Evolutionary conservation across 202 grass and related monocot genomes (phyloP).

Genomic region (Setaria viridis): DNA sequence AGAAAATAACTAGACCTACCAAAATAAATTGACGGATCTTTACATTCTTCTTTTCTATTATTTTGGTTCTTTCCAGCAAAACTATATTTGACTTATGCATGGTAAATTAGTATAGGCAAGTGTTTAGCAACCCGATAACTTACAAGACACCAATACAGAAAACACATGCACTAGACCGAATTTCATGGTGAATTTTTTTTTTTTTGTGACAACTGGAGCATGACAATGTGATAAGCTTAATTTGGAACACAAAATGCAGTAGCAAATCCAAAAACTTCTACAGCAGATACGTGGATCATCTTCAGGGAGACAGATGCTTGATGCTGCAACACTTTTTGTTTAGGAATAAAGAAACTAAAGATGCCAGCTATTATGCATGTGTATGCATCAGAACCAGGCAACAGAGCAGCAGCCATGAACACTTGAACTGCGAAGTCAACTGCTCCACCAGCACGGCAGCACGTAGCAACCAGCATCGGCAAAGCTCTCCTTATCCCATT

Average conservation of each 20-base stretch:
- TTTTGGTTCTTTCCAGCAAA: neutral
- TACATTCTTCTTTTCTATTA: neutral
- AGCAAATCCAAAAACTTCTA: neutral
- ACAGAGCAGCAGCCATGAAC: neutral
- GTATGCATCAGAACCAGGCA: neutral
- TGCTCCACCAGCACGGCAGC: no score
- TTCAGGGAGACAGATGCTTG: neutral
- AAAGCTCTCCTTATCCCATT: neutral
- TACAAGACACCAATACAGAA: neutral
- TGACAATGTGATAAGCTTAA: neutral
- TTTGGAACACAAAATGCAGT: neutral
- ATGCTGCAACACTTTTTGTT: neutral
- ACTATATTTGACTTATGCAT: neutral
- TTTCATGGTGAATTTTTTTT: constrained; percentile 34
- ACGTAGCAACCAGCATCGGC: neutral
- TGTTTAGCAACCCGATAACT: neutral
- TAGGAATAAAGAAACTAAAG: neutral
- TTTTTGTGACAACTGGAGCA: constrained; percentile 2
- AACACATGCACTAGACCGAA: constrained; percentile 10
- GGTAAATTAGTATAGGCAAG: neutral
- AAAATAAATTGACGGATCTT: neutral
- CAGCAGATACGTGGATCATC: neutral
- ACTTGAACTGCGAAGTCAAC: constrained; percentile 12
- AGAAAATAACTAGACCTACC: neutral
- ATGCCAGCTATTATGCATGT: neutral